Evolutionary conservation across 1,284 basidiomycete genomes (phyloP).

Genomic region (Bjerkandera adusta): DNA sequence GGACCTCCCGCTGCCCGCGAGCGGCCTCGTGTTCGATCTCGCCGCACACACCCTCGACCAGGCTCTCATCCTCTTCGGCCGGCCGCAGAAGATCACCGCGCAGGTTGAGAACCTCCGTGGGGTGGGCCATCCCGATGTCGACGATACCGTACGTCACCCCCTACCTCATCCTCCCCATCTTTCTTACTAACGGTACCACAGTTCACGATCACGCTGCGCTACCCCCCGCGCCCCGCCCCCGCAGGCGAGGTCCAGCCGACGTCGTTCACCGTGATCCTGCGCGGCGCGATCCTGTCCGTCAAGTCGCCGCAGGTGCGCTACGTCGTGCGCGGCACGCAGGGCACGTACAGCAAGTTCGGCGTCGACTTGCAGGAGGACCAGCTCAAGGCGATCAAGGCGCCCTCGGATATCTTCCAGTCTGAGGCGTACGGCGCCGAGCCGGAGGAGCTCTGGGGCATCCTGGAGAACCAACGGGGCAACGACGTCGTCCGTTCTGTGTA

Average conservation of each 20-base stretch:
- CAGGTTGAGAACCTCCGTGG: constrained; percentile 68
- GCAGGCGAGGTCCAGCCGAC: constrained; percentile 40
- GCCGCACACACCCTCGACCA: constrained; percentile 79
- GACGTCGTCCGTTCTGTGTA: constrained; percentile 49
- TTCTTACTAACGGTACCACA: constrained; percentile 26
- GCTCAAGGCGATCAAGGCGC: constrained; percentile 50
- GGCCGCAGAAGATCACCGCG: constrained; percentile 67
- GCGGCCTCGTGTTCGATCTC: constrained; percentile 62
- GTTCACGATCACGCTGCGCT: constrained; percentile 72
- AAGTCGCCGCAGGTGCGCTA: constrained; percentile 68
- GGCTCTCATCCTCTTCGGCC: constrained; percentile 73
- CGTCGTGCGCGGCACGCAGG: constrained; percentile 65
- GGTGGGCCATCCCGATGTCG: constrained; percentile 60
- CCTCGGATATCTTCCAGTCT: constrained; percentile 44
- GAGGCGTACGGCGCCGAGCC: constrained; percentile 45
- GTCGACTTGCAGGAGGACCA: constrained; percentile 79
- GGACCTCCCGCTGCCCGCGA: constrained; percentile 51
- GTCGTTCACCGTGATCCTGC: constrained; percentile 67
- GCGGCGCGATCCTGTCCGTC: constrained; percentile 69
- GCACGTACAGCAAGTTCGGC: constrained; percentile 74
- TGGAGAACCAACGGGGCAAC: constrained; percentile 54
- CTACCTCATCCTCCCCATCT: not conserved
- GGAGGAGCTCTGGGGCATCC: constrained; percentile 53
- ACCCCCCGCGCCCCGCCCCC: constrained; percentile 31
- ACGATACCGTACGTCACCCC: constrained; percentile 54